Evolutionary conservation across 306 rosid genomes (phyloP).

Genomic region (Cicer chorassanicum): DNA sequence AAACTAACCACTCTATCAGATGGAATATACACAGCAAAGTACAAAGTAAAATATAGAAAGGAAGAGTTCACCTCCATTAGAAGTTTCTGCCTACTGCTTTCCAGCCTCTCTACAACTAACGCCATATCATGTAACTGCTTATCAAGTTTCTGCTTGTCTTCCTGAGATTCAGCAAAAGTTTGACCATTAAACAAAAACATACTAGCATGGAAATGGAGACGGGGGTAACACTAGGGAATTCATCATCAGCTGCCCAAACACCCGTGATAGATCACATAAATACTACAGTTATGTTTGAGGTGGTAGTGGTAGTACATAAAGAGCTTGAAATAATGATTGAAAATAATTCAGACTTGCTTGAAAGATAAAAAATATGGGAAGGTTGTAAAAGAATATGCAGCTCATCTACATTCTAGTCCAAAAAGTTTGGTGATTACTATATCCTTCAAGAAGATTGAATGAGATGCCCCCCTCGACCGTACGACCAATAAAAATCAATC

Average conservation of each 20-base stretch:
- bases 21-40: conserved; percentile 38
- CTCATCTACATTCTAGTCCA: conserved; percentile 27
- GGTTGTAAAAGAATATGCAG: conserved; percentile 4
- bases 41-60: conserved; percentile 24
- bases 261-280: background rate
- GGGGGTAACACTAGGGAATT: conserved; percentile 14
- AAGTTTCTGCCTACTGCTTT: conserved; percentile 93
- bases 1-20: conserved; percentile 42
- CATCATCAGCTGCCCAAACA: conserved; percentile 35
- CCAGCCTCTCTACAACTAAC: conserved; percentile 83
- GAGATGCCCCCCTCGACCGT: background rate
- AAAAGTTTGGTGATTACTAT: conserved; percentile 23
- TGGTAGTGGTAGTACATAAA: conserved; percentile 5
- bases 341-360: conserved; percentile 26
- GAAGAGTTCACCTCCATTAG: conserved; percentile 67
- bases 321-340: conserved; percentile 17
- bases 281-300: conserved; percentile 1
- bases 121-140: conserved; percentile 95
- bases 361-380: background rate
- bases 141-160: conserved; percentile 86
- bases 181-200: conserved; percentile 39
- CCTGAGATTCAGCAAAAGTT: conserved; percentile 57
- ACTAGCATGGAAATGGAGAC: conserved; percentile 15
- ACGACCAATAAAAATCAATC: background rate
- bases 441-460: conserved; percentile 12